Percentiles rank a stretch among this genome's conserved stretches.
Conservation (phyloP, 2,329 filamentous ascomycete genomes). For the Chaetothyriales sp. region DNA sequence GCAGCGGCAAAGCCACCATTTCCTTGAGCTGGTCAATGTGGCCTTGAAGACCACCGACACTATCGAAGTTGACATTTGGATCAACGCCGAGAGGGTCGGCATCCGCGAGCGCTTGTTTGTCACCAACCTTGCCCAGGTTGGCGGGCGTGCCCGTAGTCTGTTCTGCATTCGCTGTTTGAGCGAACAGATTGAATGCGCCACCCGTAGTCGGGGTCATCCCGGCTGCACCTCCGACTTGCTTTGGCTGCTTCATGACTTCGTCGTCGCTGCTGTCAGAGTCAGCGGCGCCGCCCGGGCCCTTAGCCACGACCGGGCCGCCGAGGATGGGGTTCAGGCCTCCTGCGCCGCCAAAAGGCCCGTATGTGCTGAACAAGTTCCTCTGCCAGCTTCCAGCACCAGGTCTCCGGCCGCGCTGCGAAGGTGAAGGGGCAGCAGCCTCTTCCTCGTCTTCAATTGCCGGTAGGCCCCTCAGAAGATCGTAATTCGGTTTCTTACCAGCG, state of each 20-base stretch:
- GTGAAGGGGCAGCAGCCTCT: slow-evolving; percentile 51
- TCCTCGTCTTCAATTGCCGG: slow-evolving; percentile 60
- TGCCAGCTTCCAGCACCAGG: slow-evolving; percentile 50
- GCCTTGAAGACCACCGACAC: slow-evolving; percentile 78
- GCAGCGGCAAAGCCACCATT: slow-evolving; percentile 86
- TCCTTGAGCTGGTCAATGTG: slow-evolving; percentile 97
- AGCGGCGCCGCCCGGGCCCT: slow-evolving; percentile 55
- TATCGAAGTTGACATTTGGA: slow-evolving; percentile 80
- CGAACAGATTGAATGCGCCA: slow-evolving; percentile 38
- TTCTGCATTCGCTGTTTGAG: slow-evolving; percentile 43
- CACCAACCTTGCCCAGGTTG: slow-evolving; percentile 85
- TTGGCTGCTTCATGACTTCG: slow-evolving; percentile 54
- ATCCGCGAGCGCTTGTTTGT: slow-evolving; percentile 80
- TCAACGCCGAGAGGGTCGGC: slow-evolving; percentile 90
- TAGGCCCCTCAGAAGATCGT: slow-evolving; percentile 14
- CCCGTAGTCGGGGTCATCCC: slow-evolving; percentile 46
- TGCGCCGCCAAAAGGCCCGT: slow-evolving; percentile 82
- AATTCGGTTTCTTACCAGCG: slow-evolving; percentile 14
- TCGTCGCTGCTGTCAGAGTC: slow-evolving; percentile 97
- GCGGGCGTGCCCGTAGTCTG: slow-evolving; percentile 50
- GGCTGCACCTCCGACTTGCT: slow-evolving; percentile 41
- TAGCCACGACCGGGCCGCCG: slow-evolving; percentile 47
- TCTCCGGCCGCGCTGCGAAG: slow-evolving; percentile 49
- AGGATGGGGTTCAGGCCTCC: slow-evolving; percentile 57
- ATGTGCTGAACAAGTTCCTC: slow-evolving; percentile 72